These are phyloP conservation scores for Purpureocillium lavendulum DNA, from an alignment of 2,329 filamentous ascomycete species.

Conservation along the genomic window DNA sequence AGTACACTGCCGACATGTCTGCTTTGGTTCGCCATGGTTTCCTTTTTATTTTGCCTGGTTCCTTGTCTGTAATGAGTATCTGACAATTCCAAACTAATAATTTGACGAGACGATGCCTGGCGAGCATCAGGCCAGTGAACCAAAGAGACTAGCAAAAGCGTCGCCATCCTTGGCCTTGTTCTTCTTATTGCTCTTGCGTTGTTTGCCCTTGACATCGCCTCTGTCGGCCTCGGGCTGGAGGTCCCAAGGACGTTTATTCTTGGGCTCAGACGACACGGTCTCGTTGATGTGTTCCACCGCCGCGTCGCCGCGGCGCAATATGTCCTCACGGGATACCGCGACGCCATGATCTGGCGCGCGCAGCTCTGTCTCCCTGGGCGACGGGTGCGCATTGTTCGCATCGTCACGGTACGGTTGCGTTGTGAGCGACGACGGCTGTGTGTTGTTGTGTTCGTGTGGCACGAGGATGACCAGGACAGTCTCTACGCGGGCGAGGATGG, in stretches of 20 bases:
- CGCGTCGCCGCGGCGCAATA: not conserved
- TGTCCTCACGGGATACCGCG: constrained; percentile 17
- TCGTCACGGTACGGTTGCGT: not conserved
- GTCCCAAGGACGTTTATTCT: constrained; percentile 1
- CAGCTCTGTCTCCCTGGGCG: not conserved
- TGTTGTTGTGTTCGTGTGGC: constrained; percentile 7
- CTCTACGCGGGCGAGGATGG: constrained; percentile 51
- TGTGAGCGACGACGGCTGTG: not conserved
- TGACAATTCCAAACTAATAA: not conserved
- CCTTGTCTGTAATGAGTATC: constrained; percentile 13
- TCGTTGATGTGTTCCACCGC: not conserved
- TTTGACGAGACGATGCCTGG: no score
- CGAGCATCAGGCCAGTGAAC: constrained; percentile 30
- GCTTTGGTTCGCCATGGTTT: no score
- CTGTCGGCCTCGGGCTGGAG: constrained; percentile 7
- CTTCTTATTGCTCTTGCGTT: constrained; percentile 38
- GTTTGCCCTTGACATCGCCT: not conserved
- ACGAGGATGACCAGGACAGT: constrained; percentile 30
- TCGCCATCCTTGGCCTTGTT: constrained; percentile 52
- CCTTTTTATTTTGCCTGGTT: no score
- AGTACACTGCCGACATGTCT: constrained; percentile 1
- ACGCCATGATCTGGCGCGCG: constrained; percentile 16
- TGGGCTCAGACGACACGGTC: not conserved
- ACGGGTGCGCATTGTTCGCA: not conserved
- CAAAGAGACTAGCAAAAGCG: constrained; percentile 68